These are phyloP conservation scores for Schizonepeta tenuifolia DNA, from an alignment of 257 asterid species.

Conservation along the genomic window DNA sequence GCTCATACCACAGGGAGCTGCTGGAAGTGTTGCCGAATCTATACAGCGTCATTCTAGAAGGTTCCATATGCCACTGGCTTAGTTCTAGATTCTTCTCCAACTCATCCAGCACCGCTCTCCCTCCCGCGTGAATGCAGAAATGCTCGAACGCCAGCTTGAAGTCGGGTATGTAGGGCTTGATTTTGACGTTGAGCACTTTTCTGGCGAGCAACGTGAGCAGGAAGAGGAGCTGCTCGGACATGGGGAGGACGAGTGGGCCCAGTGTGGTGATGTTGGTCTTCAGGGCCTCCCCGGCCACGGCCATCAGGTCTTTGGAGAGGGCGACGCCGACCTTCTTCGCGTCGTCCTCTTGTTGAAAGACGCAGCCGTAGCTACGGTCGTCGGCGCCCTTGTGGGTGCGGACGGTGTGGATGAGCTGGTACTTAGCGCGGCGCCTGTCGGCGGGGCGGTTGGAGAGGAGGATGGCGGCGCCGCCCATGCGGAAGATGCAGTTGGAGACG, in stretches of 20 bases:
- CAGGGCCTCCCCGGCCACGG: constrained; percentile 43
- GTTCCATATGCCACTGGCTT: constrained; percentile 44
- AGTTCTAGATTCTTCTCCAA: constrained; percentile 45
- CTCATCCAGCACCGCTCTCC: constrained; percentile 34
- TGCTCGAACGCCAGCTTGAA: constrained; percentile 26
- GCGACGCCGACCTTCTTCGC: constrained; percentile 31
- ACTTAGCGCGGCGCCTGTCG: constrained; percentile 52
- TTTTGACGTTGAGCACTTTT: constrained; percentile 35
- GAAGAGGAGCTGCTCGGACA: constrained; percentile 58
- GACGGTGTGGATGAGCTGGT: constrained; percentile 53
- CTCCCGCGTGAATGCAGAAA: constrained; percentile 2
- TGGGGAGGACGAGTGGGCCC: constrained; percentile 58
- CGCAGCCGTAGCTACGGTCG: constrained; percentile 55
- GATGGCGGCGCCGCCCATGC: constrained; percentile 68
- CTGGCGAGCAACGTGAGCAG: constrained; percentile 38
- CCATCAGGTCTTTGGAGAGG: constrained; percentile 46
- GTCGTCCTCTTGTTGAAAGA: constrained; percentile 55
- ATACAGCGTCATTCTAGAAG: constrained; percentile 49
- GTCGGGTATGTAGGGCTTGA: constrained; percentile 47
- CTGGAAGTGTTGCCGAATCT: constrained; percentile 53
- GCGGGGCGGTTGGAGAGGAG: constrained; percentile 54
- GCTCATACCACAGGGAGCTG: constrained; percentile 48
- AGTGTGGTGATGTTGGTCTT: constrained; percentile 32
- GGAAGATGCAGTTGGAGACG: constrained; percentile 10
- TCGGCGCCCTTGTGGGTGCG: constrained; percentile 68